Base-by-base conservation (phyloP, 768 basidiomycete species). In the Cystobasidium onofrii region DNA sequence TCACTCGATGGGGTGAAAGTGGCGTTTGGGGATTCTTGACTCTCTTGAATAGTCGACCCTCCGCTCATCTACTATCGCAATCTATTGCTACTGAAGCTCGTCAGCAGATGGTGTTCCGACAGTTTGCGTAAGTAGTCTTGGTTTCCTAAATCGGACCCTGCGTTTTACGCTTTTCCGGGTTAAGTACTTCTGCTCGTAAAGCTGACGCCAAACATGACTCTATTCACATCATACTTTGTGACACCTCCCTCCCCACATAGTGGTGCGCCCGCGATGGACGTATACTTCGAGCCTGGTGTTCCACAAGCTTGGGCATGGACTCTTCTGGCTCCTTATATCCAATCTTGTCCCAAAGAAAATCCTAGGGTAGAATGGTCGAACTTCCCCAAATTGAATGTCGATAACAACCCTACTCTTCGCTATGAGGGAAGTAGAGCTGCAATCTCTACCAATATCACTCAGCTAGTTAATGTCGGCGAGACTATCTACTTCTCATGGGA, bases 51-150 rank as follows among this genome's bases (percentile, higher is more conserved):
- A 86, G 86, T 25, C 83, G 86, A 39, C 83, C 85, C 1, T 76
- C 84, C 0, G 87, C 87, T 0, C 80, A 83, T 60, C 79, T 88
- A 15, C 81, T 88, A 18, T 78, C 85, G 7, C 85, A 88, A 78
- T 82, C 84, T 7, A 87, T 89, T 76, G 82, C 86, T 0, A 87
- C 85, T 15, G 87, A 88, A 80, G 85, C 85, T 23, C 81, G 88
- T 10, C 88, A 89, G 80, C 86, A 88, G 81, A 84, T 87, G 84
- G 82, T 84, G 57, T 87, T 88, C 83, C 79, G 88, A 3, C 87
- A 88, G 80, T 84, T 87, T 60, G 41, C 41, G 46, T 50, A 50
- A 4, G 46, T 50, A 18, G n/a, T n/a, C n/a, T 18, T 9, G 41
- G 7, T 43, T 43, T 83, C 85, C 64, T 87, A 86, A 0, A 78